Evolutionary conservation across 257 asterid genomes (phyloP), one percentile per base, ranked within the genome.

Genomic region (Solanum habrochaites): DNA sequence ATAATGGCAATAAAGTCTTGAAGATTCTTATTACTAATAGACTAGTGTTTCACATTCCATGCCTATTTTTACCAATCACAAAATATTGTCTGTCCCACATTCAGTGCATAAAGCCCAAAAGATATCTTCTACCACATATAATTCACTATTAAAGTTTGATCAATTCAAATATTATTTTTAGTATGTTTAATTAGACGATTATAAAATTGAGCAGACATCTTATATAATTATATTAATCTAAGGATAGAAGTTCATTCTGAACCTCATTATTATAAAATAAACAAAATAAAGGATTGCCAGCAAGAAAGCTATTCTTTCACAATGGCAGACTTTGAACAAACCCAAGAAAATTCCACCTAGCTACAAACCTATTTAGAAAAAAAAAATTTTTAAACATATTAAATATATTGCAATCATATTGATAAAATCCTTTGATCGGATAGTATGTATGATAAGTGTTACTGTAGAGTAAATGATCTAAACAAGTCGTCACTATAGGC

Each of bases 321-420:
- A n/a, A 16, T n/a, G 83, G 84, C 66, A 45, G 84, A 45, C 84
- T 78, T 78, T 78, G 84, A 78, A 27, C 21, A 78, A 45, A 9
- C 27, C 18, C 84, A 45, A 78, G 84, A 9, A 43, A 27, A 25
- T 9, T 78, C 39, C 37, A 77, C 83, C 15, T 75, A 75, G 6
- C 13, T 75, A 74, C 58, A 74, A 4, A 52, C n/a, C n/a, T 74
- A 35, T 74, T 52, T 2, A 18, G 0, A 45, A 2, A 18, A 11
- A 43, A 31, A 31, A 31, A 31, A 62, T 1, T 62, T n/a, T n/a
- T n/a, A 15, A 9, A 23, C 25, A n/a, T 3, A 7, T 64, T 64
- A n/a, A n/a, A 3, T 5, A 64, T n/a, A n/a, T 64, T 64, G 11
- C 4, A 0, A 64, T n/a, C 3, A 64, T n/a, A 64, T 64, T 11